Evolutionary conservation across 148 eudicot species (phyloP), one percentile per base, ranked within the genome.

Genomic region (Rhododendron henanense): DNA sequence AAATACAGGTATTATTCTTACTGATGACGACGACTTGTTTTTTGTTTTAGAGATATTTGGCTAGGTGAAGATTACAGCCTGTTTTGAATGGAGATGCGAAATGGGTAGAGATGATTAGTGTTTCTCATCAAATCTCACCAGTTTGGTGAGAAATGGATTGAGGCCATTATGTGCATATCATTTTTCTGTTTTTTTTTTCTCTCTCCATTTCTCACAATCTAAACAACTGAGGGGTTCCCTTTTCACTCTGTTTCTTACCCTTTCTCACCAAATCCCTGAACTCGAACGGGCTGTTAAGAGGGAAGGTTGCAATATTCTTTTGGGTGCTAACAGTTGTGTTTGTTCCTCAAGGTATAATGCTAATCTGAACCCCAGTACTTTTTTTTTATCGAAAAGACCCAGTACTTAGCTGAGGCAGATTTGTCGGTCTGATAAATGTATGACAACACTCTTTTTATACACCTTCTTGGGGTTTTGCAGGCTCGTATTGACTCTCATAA

Each of bases 401-500:
- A 35, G 47, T 10, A 25, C 47, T 55, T 71, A 10, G 83, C 28
- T 10, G 11, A 7, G n/a, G 23, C 44, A 51, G 39, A 31, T 33
- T 28, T 81, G 37, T 9, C 15, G 10, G 37, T 50, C 82, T 5
- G 35, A 51, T 35, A 11, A 10, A 33, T 28, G 21, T 51, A 18
- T 80, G 41, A 13, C 31, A 48, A 44, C 45, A 57, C n/a, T 28
- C 23, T 1, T 78, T 16, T 35, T 18, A 75, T 83, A 50, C 65
- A 48, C 25, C 11, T 8, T 71, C 28, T 39, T 14, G 3, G 35
- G 35, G 7, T 81, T 41, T 19, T 92, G 93, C 96, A 97, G 99
- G 99, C 98, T 74, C 92, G 98, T 15, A 97, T 97, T 0, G 99
- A 97, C 89, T 97, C 99, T 25, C 99, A 97, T 82, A 95, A 97